Evolutionary conservation across 306 rosid genomes (phyloP).

Genomic region (Rubus parviflorus): DNA sequence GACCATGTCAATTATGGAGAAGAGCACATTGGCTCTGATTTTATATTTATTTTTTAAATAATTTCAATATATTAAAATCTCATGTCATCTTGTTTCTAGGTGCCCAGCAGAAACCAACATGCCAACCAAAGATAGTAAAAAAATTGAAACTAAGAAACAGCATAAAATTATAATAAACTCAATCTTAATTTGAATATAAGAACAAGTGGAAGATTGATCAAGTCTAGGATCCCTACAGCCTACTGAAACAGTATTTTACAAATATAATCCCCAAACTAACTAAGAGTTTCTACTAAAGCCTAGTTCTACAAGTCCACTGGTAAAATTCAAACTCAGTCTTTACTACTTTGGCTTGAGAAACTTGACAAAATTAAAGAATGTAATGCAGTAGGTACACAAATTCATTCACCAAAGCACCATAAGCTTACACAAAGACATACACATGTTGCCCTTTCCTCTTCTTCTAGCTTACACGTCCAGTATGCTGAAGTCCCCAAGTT

Average conservation of each 20-base stretch:
- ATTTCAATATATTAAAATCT: no score
- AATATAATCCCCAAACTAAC: background rate
- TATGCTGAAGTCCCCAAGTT: slow-evolving; percentile 11
- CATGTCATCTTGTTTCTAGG: background rate
- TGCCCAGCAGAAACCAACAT: background rate
- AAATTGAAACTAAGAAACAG: background rate
- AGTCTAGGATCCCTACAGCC: background rate
- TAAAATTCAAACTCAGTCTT: background rate
- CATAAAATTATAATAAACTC: background rate
- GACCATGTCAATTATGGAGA: background rate
- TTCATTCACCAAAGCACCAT: slow-evolving; percentile 9
- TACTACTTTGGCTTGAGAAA: background rate
- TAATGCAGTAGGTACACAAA: background rate
- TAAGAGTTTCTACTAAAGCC: background rate
- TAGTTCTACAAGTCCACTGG: slow-evolving; percentile 3
- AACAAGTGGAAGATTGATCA: background rate
- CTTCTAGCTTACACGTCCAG: slow-evolving; percentile 10
- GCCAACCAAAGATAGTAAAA: background rate
- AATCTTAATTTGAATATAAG: background rate
- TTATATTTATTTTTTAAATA: no score
- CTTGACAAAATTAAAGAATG: slow-evolving; percentile 10
- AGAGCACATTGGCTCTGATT: background rate
- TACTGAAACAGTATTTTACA: slow-evolving; percentile 16
- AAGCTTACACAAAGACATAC: background rate
- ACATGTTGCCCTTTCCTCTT: background rate